A percentile compares a stretch with the other conserved stretches of the same genome.
Evolutionary conservation across 2,329 filamentous ascomycete species (phyloP).

Genomic region (Fusarium sp.): DNA sequence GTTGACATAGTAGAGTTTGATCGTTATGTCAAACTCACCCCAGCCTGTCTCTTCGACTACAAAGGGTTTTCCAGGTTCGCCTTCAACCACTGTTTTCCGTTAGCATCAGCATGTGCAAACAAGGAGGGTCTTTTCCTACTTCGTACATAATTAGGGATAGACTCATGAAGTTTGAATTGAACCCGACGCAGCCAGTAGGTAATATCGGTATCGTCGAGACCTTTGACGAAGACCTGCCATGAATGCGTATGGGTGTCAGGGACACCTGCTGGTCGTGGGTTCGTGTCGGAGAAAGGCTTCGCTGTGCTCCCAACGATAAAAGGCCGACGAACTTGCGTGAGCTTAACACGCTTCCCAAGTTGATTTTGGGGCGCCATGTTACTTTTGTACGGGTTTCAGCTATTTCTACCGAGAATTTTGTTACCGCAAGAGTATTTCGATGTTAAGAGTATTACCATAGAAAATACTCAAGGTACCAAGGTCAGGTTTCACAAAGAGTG

Average conservation of each 20-base stretch:
- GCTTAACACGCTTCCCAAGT: constrained; percentile 71
- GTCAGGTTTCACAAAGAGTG: neutral
- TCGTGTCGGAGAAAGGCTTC: constrained; percentile 79
- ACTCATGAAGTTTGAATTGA: constrained; percentile 98
- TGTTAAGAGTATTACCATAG: neutral
- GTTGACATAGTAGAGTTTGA: constrained; percentile 92
- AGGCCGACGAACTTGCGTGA: constrained; percentile 70
- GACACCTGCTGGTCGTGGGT: constrained; percentile 78
- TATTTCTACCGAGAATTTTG: neutral
- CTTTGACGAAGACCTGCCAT: constrained; percentile 94
- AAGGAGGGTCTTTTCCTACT: constrained; percentile 58
- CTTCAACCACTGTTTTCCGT: constrained; percentile 69
- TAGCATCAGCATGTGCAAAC: constrained; percentile 19
- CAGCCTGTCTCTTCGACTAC: constrained; percentile 92
- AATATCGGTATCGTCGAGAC: constrained; percentile 88
- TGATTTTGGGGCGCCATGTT: constrained; percentile 68
- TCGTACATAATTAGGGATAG: constrained; percentile 89
- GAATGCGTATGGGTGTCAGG: constrained; percentile 95
- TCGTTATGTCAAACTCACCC: constrained; percentile 97
- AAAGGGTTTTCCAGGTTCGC: constrained; percentile 74
- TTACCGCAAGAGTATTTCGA: neutral
- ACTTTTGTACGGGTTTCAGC: neutral
- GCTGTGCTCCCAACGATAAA: constrained; percentile 85
- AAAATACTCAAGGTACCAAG: neutral
- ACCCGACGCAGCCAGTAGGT: constrained; percentile 97